These are phyloP conservation scores for Eutypa lata DNA, from an alignment of 2,329 filamentous ascomycete species.

Conservation along the genomic window DNA sequence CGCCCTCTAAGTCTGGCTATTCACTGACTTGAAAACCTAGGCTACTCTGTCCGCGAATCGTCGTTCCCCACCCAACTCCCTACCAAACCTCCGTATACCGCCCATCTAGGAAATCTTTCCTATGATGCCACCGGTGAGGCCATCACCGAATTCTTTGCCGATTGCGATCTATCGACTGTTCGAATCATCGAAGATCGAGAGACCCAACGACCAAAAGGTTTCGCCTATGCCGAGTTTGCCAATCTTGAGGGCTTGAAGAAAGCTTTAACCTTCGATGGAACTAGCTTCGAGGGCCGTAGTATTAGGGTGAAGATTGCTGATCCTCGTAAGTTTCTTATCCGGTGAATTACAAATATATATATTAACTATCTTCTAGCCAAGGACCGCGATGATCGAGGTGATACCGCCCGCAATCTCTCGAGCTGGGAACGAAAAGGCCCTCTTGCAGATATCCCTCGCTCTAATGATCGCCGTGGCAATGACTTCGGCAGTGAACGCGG, in stretches of 20 bases:
- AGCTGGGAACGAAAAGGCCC: slow-evolving; percentile 95
- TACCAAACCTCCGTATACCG: slow-evolving; percentile 89
- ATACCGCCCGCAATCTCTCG: slow-evolving; percentile 72
- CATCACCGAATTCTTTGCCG: slow-evolving; percentile 80
- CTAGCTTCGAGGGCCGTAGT: slow-evolving; percentile 80
- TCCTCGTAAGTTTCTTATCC: slow-evolving; percentile 70
- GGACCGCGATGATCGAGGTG: slow-evolving; percentile 63
- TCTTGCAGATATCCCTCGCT: slow-evolving; percentile 62
- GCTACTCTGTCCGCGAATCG: slow-evolving; percentile 66
- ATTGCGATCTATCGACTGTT: slow-evolving; percentile 83
- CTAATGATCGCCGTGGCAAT: slow-evolving; percentile 43
- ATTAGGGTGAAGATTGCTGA: slow-evolving; percentile 95
- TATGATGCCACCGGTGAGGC: slow-evolving; percentile 87
- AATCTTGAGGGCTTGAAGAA: slow-evolving; percentile 86
- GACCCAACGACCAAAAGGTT: slow-evolving; percentile 91
- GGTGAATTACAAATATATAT: slow-evolving; percentile 4
- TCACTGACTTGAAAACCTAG: slow-evolving; percentile 30
- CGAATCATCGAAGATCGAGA: slow-evolving; percentile 96
- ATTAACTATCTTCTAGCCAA: slow-evolving; percentile 64
- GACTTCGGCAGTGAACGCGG: slow-evolving; percentile 35
- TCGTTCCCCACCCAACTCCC: slow-evolving; percentile 72
- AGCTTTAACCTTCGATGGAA: slow-evolving; percentile 78
- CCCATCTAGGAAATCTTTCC: slow-evolving; percentile 92
- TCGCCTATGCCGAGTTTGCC: slow-evolving; percentile 94
- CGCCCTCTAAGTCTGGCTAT: neutral